These are phyloP conservation scores for Vitis cinerea DNA, from an alignment of 164 flowering plant genomes.

Conservation along the genomic window DNA sequence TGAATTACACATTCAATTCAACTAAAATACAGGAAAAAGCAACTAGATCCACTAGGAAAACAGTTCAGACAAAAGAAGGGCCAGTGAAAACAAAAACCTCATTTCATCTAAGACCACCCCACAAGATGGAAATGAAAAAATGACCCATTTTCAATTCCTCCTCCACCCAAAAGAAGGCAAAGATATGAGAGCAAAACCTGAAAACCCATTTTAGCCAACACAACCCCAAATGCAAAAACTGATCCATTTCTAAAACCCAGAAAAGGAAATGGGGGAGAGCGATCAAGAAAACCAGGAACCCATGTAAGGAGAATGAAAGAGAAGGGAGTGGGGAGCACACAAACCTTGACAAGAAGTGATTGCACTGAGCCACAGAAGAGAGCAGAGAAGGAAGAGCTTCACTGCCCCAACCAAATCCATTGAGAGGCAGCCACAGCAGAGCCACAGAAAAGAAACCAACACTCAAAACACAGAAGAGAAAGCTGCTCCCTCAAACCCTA, in stretches of 20 bases:
- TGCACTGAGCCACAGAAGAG: slow-evolving; percentile 30
- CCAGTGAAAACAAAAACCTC: too few relatives aligned
- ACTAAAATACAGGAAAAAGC: too few relatives aligned
- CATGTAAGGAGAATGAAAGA: background rate
- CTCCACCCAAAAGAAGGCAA: too few relatives aligned
- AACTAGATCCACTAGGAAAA: too few relatives aligned
- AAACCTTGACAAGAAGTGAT: slow-evolving; percentile 35
- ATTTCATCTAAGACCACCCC: too few relatives aligned
- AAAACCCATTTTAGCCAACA: too few relatives aligned
- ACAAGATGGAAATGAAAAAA: too few relatives aligned
- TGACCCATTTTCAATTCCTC: too few relatives aligned
- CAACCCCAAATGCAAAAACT: too few relatives aligned
- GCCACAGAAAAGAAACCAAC: slow-evolving; percentile 8
- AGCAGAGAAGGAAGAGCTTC: slow-evolving; percentile 23
- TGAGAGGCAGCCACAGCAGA: slow-evolving; percentile 11
- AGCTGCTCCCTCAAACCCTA: slow-evolving; percentile 9
- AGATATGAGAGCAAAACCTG: too few relatives aligned
- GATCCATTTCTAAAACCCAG: background rate
- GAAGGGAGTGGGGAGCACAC: background rate
- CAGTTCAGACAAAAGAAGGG: too few relatives aligned
- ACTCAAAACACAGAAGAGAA: slow-evolving; percentile 4
- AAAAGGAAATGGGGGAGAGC: slow-evolving; percentile 8
- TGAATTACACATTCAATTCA: too few relatives aligned
- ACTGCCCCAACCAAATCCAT: slow-evolving; percentile 33
- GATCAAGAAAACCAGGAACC: background rate